Conservation (phyloP, 75 land plant species). For the Isoetes taiwanensis region DNA sequence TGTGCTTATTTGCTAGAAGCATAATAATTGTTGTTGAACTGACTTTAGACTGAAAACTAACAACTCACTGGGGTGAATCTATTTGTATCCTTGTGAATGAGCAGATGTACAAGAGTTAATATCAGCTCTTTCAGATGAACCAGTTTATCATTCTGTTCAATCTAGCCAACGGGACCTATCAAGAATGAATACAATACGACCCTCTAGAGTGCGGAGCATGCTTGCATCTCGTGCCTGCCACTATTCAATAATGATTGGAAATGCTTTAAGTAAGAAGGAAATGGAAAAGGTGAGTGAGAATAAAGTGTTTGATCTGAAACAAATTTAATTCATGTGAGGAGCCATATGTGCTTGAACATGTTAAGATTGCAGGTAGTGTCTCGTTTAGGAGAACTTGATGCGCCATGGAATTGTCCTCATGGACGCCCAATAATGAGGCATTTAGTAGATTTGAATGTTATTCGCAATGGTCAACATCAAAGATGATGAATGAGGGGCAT, state of each 20-base stretch:
- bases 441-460: constrained; percentile 68
- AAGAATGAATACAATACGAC: constrained; percentile 61
- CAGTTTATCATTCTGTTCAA: constrained; percentile 19
- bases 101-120: constrained; percentile 89
- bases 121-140: constrained; percentile 54
- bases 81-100: too few species aligned
- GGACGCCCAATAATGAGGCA: constrained; percentile 98
- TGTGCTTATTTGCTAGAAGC: too few species aligned
- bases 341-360: too few species aligned
- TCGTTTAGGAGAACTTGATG: constrained; percentile 54
- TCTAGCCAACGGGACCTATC: too few species aligned
- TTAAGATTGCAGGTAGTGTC: constrained; percentile 57
- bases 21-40: too few species aligned
- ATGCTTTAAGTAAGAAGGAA: constrained; percentile 62
- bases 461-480: too few species aligned
- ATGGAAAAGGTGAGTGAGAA: constrained; percentile 51
- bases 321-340: not conserved
- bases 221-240: constrained; percentile 93
- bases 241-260: constrained; percentile 85
- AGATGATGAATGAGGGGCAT: too few species aligned
- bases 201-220: constrained; percentile 84
- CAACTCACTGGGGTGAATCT: too few species aligned
- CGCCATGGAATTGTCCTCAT: constrained; percentile 99
- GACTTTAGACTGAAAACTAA: too few species aligned
- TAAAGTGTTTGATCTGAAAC: not conserved